Evolutionary conservation across 2,329 filamentous ascomycete species (phyloP), one percentile per base, ranked within the genome.

Genomic region (Sclerotinia spermophila): DNA sequence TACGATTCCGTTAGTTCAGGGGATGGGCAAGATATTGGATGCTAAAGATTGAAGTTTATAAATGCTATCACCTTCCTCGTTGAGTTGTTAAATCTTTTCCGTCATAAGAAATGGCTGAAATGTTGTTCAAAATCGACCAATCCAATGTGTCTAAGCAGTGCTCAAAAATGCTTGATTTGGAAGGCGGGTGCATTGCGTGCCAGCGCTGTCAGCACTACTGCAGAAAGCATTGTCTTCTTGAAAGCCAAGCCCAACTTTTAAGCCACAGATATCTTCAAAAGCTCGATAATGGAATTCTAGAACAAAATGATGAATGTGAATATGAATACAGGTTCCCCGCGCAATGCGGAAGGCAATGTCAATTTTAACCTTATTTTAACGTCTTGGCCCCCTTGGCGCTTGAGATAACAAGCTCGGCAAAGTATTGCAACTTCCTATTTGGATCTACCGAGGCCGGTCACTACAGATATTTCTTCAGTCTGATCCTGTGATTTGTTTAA

Each of bases 401-500:
- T 38, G 15, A 62, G 56, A 69, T 69, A 69, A 53, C 55, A 69
- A 62, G n/a, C 67, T 69, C 67, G 56, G 67, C 67, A 64, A 62
- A 51, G 6, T 24, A 33, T 6, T 33, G 8, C 42, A 64, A 33
- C 67, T 69, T 69, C 67, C 67, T 69, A 51, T 48, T 53, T 51
- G 35, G 67, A 69, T 24, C 55, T 51, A n/a, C 55, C 42, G 67
- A 68, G 42, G 44, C 56, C 24, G 33, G 35, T 19, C 35, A 51
- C 33, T n/a, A 27, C 56, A 69, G 33, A 51, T 13, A 8, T 42
- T 42, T 21, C 35, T 51, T 53, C 44, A 42, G 40, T 65, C 33
- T 19, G 24, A 33, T 53, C 19, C 42, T 55, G n/a, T 51, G 55
- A 27, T 62, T 68, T 62, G 56, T 48, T 69, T 42, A 45, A 48